Evolutionary conservation across 2,329 filamentous ascomycete genomes (phyloP).

Genomic region (Tolypocladium guangdongense): DNA sequence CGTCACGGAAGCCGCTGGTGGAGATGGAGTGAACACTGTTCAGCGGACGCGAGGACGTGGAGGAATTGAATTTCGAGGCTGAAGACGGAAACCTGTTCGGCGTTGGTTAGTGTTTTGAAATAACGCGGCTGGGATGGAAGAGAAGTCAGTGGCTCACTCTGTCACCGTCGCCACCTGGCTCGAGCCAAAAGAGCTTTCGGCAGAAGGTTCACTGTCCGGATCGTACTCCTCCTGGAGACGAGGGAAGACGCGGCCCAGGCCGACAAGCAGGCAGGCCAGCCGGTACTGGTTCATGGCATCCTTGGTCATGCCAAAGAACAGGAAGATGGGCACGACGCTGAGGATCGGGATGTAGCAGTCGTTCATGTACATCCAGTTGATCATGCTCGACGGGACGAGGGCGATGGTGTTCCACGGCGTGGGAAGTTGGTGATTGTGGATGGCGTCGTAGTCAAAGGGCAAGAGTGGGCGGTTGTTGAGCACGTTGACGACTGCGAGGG

Average conservation of each 20-base stretch:
- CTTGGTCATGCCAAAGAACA: conserved; percentile 45
- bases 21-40: conserved; percentile 9
- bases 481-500: conserved; percentile 31
- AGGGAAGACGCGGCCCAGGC: conserved; percentile 33
- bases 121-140: too few relatives aligned
- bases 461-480: conserved; percentile 12
- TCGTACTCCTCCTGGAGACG: conserved; percentile 27
- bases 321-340: conserved; percentile 35
- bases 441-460: conserved; percentile 29
- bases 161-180: conserved; percentile 7
- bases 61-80: conserved; percentile 2
- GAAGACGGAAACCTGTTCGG: background rate
- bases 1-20: background rate
- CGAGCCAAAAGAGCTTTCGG: conserved; percentile 12
- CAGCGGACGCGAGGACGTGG: conserved; percentile 9
- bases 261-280: conserved; percentile 22
- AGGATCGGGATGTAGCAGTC: conserved; percentile 37
- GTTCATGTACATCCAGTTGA: conserved; percentile 30
- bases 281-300: conserved; percentile 42
- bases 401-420: conserved; percentile 36
- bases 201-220: conserved; percentile 17
- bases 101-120: background rate
- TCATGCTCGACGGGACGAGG: conserved; percentile 29
- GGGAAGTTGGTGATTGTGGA: conserved; percentile 26
- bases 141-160: conserved; percentile 8